Percentiles rank a stretch among this genome's conserved stretches.
phyloP scores from a whole-genome alignment of 208 protist genomes.

The Trypanosoma rangeli region DNA sequence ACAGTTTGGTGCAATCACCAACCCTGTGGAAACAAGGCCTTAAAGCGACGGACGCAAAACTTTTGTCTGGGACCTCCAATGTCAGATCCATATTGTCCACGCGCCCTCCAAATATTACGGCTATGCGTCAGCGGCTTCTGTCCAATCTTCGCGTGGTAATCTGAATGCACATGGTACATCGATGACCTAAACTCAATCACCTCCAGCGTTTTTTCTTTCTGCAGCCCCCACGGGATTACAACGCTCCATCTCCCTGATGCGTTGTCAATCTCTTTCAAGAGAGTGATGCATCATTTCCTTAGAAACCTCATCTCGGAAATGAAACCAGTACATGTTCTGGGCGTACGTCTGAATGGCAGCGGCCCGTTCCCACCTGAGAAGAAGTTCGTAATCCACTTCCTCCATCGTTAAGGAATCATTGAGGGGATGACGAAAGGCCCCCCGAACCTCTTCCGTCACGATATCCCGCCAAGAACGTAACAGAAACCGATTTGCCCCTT shows the following conservation, averaged over 20 bases:
- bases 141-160: slow-evolving; percentile 81
- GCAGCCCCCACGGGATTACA: slow-evolving; percentile 61
- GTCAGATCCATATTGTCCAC: slow-evolving; percentile 86
- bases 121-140: slow-evolving; percentile 68
- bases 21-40: slow-evolving; percentile 86
- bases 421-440: slow-evolving; percentile 68
- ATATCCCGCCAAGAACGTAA: slow-evolving; percentile 80
- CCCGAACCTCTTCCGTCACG: slow-evolving; percentile 75
- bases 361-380: slow-evolving; percentile 82
- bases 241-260: slow-evolving; percentile 44
- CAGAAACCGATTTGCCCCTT: slow-evolving; percentile 70
- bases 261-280: slow-evolving; percentile 57
- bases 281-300: slow-evolving; percentile 86
- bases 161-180: slow-evolving; percentile 87
- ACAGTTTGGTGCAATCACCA: slow-evolving; percentile 42
- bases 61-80: slow-evolving; percentile 84
- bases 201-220: slow-evolving; percentile 57
- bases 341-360: slow-evolving; percentile 76
- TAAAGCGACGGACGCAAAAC: slow-evolving; percentile 88
- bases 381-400: slow-evolving; percentile 76
- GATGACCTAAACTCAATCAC: slow-evolving; percentile 86
- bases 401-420: slow-evolving; percentile 50
- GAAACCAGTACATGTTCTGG: slow-evolving; percentile 92
- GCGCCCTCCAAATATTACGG: slow-evolving; percentile 79
- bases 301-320: slow-evolving; percentile 85